Percentiles rank a stretch among this genome's conserved stretches.
Evolutionary conservation across 192 early-diverging fungal species (phyloP).

Genomic region (Kickxella alabastrina): DNA sequence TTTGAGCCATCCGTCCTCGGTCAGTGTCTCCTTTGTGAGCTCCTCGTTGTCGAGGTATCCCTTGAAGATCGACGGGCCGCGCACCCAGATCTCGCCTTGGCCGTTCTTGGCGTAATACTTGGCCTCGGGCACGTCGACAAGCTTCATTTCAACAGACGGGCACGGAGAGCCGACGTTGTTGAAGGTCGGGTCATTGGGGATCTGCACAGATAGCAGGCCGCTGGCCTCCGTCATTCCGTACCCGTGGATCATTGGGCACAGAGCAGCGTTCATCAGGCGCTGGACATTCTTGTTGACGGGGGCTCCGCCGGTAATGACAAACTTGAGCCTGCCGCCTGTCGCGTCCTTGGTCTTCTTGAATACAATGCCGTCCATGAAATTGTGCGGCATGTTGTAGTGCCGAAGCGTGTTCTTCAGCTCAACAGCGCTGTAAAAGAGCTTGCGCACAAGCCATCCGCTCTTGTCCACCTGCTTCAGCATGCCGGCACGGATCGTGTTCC

Average conservation of each 20-base stretch:
- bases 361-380: conserved; percentile 69
- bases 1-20: conserved; percentile 82
- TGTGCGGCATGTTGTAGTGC: conserved; percentile 60
- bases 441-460: conserved; percentile 55
- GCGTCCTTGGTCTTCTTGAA: conserved; percentile 85
- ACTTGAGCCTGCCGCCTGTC: conserved; percentile 82
- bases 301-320: conserved; percentile 84
- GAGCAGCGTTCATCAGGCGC: conserved; percentile 69
- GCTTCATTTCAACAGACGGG: conserved; percentile 73
- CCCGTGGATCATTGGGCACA: conserved; percentile 82
- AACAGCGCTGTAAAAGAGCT: conserved; percentile 72
- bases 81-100: conserved; percentile 82
- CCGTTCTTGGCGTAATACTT: conserved; percentile 64
- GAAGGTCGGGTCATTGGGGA: conserved; percentile 57
- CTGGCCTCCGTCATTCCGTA: conserved; percentile 83
- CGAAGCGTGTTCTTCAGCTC: conserved; percentile 64
- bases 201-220: conserved; percentile 67
- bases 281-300: conserved; percentile 85
- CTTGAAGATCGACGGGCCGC: conserved; percentile 74
- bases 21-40: conserved; percentile 69
- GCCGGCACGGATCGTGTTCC: conserved; percentile 87
- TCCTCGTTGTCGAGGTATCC: conserved; percentile 84
- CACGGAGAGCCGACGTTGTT: conserved; percentile 74
- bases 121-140: conserved; percentile 74
- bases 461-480: conserved; percentile 66